phyloP scores from a whole-genome alignment of 2,329 filamentous ascomycete genomes.

The Colletotrichum melonis region DNA sequence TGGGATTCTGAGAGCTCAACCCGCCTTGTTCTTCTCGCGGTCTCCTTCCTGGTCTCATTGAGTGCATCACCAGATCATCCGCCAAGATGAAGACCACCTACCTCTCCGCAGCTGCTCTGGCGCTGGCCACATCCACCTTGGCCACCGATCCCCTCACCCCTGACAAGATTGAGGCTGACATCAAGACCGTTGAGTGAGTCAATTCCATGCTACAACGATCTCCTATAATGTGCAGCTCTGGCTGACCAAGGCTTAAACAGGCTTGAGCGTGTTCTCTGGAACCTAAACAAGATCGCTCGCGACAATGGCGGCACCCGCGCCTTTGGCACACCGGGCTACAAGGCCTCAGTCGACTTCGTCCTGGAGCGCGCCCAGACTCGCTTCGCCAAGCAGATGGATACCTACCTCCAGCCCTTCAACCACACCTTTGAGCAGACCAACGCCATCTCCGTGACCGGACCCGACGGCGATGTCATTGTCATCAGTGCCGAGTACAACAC shows the following conservation, averaged over 20 bases:
- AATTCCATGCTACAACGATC: too few relatives aligned
- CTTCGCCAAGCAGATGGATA: slow-evolving; percentile 53
- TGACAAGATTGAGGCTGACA: slow-evolving; percentile 52
- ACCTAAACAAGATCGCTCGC: slow-evolving; percentile 58
- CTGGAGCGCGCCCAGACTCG: slow-evolving; percentile 47
- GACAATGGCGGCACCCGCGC: slow-evolving; percentile 63
- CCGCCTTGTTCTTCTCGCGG: slow-evolving; percentile 2
- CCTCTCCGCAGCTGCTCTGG: slow-evolving; percentile 24
- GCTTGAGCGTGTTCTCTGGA: slow-evolving; percentile 58
- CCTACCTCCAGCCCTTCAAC: slow-evolving; percentile 50
- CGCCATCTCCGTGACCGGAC: slow-evolving; percentile 55
- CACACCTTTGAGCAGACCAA: slow-evolving; percentile 52
- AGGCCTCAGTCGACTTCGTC: slow-evolving; percentile 62
- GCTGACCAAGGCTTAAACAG: slow-evolving; percentile 40
- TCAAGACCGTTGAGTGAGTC: slow-evolving; percentile 50
- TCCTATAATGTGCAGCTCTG: neutral
- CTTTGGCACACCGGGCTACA: slow-evolving; percentile 63
- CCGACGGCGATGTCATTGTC: slow-evolving; percentile 55
- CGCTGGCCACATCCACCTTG: slow-evolving; percentile 20
- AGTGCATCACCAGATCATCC: neutral
- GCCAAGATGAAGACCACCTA: slow-evolving; percentile 31
- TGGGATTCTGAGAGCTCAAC: neutral
- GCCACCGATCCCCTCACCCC: slow-evolving; percentile 46
- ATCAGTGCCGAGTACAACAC: slow-evolving; percentile 57
- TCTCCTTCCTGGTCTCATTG: slow-evolving; percentile 6